Evolutionary conservation across 371 early-diverging fungal genomes (phyloP).

Genomic region (Mucor irregularis): DNA sequence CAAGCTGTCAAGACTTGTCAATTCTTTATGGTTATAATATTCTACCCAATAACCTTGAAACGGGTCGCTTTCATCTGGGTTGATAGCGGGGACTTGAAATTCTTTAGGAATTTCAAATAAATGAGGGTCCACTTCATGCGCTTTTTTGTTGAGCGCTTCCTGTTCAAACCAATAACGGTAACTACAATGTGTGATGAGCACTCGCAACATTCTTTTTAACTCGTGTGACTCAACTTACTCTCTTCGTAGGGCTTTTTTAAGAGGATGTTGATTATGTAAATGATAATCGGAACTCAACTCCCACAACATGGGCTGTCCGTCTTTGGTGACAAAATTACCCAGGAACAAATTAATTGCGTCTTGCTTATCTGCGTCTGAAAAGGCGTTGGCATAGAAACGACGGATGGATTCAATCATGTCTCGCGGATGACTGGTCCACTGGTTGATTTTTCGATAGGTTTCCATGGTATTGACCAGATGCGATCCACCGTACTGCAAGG

Average conservation of each 20-base stretch:
- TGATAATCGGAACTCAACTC: conserved; percentile 81
- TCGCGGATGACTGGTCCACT: conserved; percentile 92
- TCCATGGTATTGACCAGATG: conserved; percentile 97
- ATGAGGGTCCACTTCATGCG: conserved; percentile 19
- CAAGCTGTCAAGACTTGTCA: conserved; percentile 72
- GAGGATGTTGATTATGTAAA: conserved; percentile 71
- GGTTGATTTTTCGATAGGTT: conserved; percentile 92
- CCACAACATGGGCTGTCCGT: conserved; percentile 75
- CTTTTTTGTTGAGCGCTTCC: conserved; percentile 39
- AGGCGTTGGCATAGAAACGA: conserved; percentile 92
- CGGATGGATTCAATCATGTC: conserved; percentile 94
- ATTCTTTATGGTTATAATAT: conserved; percentile 72
- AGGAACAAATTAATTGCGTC: conserved; percentile 94
- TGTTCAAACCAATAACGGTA: conserved; percentile 68
- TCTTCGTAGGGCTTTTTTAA: conserved; percentile 50
- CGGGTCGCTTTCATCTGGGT: conserved; percentile 41
- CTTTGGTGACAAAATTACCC: conserved; percentile 69
- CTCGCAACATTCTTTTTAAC: neutral
- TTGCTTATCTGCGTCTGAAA: conserved; percentile 97
- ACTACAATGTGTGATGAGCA: conserved; percentile 23
- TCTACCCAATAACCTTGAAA: conserved; percentile 74
- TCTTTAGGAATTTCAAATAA: conserved; percentile 27
- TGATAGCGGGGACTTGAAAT: conserved; percentile 25
- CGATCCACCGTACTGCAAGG: conserved; percentile 99
- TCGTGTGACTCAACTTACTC: conserved; percentile 32